Percentiles rank a stretch among this genome's conserved stretches.
Conservation (phyloP, 176 grass and related monocot genomes). For the Zizania latifolia region DNA sequence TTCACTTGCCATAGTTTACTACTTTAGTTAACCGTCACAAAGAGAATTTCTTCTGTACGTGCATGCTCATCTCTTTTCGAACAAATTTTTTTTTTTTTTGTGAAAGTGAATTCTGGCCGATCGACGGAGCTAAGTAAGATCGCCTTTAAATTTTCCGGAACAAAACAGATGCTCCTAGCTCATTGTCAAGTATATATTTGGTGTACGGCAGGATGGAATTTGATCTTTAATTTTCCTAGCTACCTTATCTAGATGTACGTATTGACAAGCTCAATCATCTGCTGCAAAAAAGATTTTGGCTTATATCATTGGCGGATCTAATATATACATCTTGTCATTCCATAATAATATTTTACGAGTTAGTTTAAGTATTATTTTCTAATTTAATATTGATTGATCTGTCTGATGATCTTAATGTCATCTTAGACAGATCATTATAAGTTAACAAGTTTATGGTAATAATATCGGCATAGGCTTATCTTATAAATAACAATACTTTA, state of each 20-base stretch:
- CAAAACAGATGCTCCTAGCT: slow-evolving; percentile 25
- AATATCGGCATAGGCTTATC: too few species aligned
- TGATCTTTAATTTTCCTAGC: background rate
- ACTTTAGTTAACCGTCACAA: slow-evolving; percentile 46
- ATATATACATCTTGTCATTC: too few species aligned
- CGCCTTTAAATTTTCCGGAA: slow-evolving; percentile 29
- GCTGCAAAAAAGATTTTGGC: slow-evolving; percentile 22
- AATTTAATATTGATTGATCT: too few species aligned
- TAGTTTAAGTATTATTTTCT: too few species aligned
- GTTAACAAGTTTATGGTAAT: too few species aligned
- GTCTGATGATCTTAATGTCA: too few species aligned
- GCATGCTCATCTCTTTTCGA: slow-evolving; percentile 9
- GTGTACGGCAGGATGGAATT: slow-evolving; percentile 35
- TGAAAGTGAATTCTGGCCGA: slow-evolving; percentile 40
- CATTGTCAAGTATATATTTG: slow-evolving; percentile 57
- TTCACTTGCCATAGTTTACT: slow-evolving; percentile 39
- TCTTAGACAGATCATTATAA: too few species aligned
- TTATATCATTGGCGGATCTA: too few species aligned
- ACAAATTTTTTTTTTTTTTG: slow-evolving; percentile 19
- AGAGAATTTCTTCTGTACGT: slow-evolving; percentile 34
- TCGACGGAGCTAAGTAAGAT: slow-evolving; percentile 7
- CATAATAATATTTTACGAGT: too few species aligned
- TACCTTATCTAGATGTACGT: slow-evolving; percentile 15
- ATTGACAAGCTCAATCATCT: slow-evolving; percentile 41
- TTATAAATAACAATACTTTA: too few species aligned